Evolutionary conservation across 2,329 filamentous ascomycete genomes (phyloP), one percentile per base, ranked within the genome.

Genomic region (Fusarium sp.): DNA sequence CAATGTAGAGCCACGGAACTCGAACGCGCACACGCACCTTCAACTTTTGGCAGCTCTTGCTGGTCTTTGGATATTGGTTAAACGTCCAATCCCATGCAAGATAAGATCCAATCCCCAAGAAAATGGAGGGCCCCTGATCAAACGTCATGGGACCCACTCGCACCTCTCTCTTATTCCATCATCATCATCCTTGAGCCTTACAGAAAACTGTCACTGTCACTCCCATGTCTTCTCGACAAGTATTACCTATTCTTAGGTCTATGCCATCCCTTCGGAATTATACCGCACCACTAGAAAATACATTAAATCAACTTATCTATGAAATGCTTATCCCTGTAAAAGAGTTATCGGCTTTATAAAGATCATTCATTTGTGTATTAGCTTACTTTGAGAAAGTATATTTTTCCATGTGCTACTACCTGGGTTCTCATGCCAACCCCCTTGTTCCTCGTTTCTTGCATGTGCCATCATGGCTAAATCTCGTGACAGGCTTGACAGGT

Each of bases 81-180:
- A 19, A 19, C 19, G 19, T 19, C 19, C 19, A 19, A 19, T 19
- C 19, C 19, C 19, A 19, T 19, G 19, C 19, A 41, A 56, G 55
- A 61, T 61, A 61, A 43, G 46, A 47, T 19, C 19, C 19, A 19
- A 19, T 58, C 31, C 32, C 50, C 49, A 29, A 42, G 29, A n/a
- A 34, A 38, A 28, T 40, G 42, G 32, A 7, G 44, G 32, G 22
- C 44, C 62, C 61, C 62, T 58, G 49, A 39, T 43, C 28, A 38
- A 58, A 63, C 62, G 62, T 65, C 62, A 65, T 65, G 40, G 38
- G 32, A n/a, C 40, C 61, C 61, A 65, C 56, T 29, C 61, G 46
- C 50, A 58, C 51, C 25, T 35, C 36, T 31, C 24, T 10, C 35
- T 26, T 8, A 12, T 26, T 5, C 25, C 32, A 26, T 53, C 34